Conservation (phyloP, 148 eudicot species). For the Chenopodium quinoa region DNA sequence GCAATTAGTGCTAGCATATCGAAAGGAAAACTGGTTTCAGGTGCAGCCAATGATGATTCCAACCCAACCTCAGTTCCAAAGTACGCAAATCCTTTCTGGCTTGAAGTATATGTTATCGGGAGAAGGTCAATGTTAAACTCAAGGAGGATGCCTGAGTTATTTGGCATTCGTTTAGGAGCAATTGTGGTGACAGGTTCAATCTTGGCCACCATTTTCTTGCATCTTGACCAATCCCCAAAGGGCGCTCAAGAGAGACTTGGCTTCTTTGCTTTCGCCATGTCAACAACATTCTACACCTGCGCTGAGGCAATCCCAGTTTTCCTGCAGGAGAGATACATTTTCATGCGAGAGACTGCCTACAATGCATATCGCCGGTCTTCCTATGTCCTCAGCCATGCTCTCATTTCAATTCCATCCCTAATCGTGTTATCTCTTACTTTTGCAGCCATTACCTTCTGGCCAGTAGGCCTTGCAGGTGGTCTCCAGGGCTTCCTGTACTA, state of each 20-base stretch:
- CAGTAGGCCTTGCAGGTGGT: constrained; percentile 72
- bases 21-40: constrained; percentile 73
- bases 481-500: constrained; percentile 59
- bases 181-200: constrained; percentile 64
- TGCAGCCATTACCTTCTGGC: constrained; percentile 58
- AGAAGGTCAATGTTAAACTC: constrained; percentile 67
- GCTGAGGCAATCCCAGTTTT: constrained; percentile 84
- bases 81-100: constrained; percentile 75
- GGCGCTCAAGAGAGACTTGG: constrained; percentile 70
- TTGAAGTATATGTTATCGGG: constrained; percentile 59
- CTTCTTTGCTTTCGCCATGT: constrained; percentile 90
- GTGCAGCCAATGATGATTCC: constrained; percentile 40
- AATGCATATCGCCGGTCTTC: constrained; percentile 80
- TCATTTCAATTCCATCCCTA: constrained; percentile 65
- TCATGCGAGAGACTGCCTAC: constrained; percentile 81
- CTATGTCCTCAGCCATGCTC: constrained; percentile 72
- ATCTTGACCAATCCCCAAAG: constrained; percentile 62
- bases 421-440: constrained; percentile 63
- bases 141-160: constrained; percentile 60
- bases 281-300: constrained; percentile 86
- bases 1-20: constrained; percentile 77
- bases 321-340: constrained; percentile 74
- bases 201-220: constrained; percentile 70
- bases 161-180: constrained; percentile 66
- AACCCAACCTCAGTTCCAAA: constrained; percentile 49